These are phyloP conservation scores for Plenodomus biglobosus DNA, from an alignment of 2,329 filamentous ascomycete genomes.

Conservation along the genomic window DNA sequence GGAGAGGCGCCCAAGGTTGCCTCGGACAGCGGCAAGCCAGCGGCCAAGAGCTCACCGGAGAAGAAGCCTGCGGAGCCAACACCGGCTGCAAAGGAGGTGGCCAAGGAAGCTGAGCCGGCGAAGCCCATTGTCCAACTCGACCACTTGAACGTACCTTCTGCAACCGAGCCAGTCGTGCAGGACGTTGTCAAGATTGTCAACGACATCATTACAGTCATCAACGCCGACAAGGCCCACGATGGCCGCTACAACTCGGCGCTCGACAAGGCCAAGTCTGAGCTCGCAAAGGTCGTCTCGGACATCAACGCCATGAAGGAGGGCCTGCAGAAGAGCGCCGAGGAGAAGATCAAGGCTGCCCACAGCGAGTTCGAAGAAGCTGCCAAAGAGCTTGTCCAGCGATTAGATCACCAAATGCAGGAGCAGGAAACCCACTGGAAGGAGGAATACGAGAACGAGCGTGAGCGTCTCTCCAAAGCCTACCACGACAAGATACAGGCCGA, in stretches of 20 bases:
- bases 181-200: slow-evolving; percentile 95
- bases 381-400: slow-evolving; percentile 81
- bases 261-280: slow-evolving; percentile 79
- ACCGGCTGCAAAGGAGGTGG: slow-evolving; percentile 13
- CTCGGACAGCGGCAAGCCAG: slow-evolving; percentile 10
- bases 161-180: slow-evolving; percentile 84
- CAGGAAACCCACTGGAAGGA: slow-evolving; percentile 83
- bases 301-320: slow-evolving; percentile 72
- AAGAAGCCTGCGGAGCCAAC: slow-evolving; percentile 18
- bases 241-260: slow-evolving; percentile 77
- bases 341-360: slow-evolving; percentile 70
- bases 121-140: slow-evolving; percentile 64
- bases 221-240: slow-evolving; percentile 73
- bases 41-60: slow-evolving; percentile 31
- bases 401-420: slow-evolving; percentile 77
- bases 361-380: slow-evolving; percentile 84
- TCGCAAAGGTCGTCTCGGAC: slow-evolving; percentile 75
- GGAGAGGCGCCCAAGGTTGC: slow-evolving; percentile 25
- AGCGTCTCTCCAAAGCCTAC: slow-evolving; percentile 75
- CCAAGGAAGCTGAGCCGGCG: slow-evolving; percentile 22
- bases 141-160: slow-evolving; percentile 71
- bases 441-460: slow-evolving; percentile 86
- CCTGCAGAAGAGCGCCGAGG: slow-evolving; percentile 70
- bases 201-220: slow-evolving; percentile 90
- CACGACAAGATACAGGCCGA: slow-evolving; percentile 77